Evolutionary conservation across 2,329 filamentous ascomycete species (phyloP).

Genomic region (Magnaporthiopsis incrustans): DNA sequence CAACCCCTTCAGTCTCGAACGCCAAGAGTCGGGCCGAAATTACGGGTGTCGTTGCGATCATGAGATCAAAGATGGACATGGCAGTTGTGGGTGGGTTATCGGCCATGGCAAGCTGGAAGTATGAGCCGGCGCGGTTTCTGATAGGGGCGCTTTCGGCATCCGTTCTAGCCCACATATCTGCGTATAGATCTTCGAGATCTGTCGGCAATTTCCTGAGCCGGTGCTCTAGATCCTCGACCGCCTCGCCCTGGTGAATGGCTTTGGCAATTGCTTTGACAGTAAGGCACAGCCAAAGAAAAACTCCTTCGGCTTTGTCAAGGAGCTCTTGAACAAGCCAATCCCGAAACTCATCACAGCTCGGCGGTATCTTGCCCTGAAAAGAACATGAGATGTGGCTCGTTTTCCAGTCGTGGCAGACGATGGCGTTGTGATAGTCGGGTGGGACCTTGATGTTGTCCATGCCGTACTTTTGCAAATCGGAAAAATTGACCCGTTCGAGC

Average conservation of each 20-base stretch:
- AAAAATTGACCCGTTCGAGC: neutral
- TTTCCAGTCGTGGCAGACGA: too few relatives aligned
- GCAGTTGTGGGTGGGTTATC: neutral
- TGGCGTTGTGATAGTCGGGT: neutral
- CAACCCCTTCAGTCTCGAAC: neutral
- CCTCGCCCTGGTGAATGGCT: neutral
- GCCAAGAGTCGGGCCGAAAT: neutral
- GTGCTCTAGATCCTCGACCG: neutral
- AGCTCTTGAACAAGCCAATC: neutral
- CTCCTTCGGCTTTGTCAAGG: neutral
- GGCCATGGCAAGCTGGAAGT: neutral
- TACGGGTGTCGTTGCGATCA: neutral
- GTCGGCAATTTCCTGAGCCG: neutral
- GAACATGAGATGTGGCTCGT: neutral
- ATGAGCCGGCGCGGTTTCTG: neutral
- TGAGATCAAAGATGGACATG: too few relatives aligned
- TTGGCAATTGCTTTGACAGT: neutral
- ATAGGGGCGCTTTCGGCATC: neutral
- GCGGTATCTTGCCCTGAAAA: neutral
- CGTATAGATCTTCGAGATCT: neutral
- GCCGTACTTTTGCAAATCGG: neutral
- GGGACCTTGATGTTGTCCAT: neutral
- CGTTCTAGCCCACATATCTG: constrained; percentile 2
- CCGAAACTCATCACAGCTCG: neutral
- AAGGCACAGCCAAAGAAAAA: constrained; percentile 1